Percentiles rank a stretch among this genome's conserved stretches.
Conservation (phyloP, 768 basidiomycete species). For the Lactarius sp. region DNA sequence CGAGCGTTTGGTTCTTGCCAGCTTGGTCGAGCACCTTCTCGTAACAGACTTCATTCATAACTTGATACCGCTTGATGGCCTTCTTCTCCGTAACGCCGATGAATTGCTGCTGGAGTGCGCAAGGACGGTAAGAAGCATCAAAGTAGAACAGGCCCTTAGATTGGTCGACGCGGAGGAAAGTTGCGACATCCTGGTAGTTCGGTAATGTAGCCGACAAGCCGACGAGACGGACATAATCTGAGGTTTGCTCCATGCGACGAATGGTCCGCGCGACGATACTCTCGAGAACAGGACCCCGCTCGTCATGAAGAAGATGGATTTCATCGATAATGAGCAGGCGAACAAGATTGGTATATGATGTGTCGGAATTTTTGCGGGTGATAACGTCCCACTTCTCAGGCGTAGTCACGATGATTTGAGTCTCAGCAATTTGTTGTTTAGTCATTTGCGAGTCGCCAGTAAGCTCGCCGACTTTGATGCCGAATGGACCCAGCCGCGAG, state of each 20-base stretch:
- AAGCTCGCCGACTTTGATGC: constrained; percentile 87
- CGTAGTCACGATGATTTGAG: constrained; percentile 97
- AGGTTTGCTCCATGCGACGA: constrained; percentile 89
- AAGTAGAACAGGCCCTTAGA: constrained; percentile 95
- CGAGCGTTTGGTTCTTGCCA: constrained; percentile 85
- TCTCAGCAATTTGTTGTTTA: constrained; percentile 93
- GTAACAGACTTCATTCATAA: constrained; percentile 99
- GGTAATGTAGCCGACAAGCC: constrained; percentile 97
- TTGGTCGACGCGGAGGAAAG: constrained; percentile 92
- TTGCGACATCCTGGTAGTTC: constrained; percentile 96
- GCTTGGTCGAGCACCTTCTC: constrained; percentile 96
- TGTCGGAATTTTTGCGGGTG: constrained; percentile 95
- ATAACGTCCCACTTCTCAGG: constrained; percentile 99
- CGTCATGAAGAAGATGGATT: constrained; percentile 95
- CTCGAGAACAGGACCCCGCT: constrained; percentile 95
- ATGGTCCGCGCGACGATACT: constrained; percentile 87
- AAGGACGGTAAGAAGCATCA: constrained; percentile 90
- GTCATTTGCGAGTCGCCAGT: constrained; percentile 98
- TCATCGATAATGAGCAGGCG: constrained; percentile 97
- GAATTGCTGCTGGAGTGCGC: constrained; percentile 93
- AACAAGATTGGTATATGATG: constrained; percentile 94
- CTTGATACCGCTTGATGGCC: constrained; percentile 96
- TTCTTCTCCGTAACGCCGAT: constrained; percentile 99
- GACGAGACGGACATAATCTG: constrained; percentile 88
- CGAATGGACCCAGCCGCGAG: constrained; percentile 61